Percentiles rank a stretch among this genome's conserved stretches.
phyloP scores from a whole-genome alignment of 139 green algal species.

The Closterium sp. region DNA sequence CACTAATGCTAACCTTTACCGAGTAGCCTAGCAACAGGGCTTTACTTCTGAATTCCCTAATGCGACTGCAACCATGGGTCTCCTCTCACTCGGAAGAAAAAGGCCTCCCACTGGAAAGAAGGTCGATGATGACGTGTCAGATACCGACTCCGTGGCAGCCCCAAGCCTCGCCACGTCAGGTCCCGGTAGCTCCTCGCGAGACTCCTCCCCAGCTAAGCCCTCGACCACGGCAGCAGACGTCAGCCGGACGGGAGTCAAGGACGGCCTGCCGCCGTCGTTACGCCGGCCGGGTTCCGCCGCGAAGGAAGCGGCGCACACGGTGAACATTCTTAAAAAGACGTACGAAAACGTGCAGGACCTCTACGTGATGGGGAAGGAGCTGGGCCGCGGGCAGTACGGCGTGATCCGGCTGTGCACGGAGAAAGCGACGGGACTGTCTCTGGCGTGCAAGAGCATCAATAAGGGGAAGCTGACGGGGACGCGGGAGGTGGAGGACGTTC shows the following conservation, averaged over 20 bases:
- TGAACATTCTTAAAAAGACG: background rate
- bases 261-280: no score
- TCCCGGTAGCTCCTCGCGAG: background rate
- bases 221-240: background rate
- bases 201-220: background rate
- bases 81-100: background rate
- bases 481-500: slow-evolving; percentile 17
- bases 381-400: slow-evolving; percentile 49
- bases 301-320: background rate
- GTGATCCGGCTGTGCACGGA: slow-evolving; percentile 50
- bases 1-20: background rate
- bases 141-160: background rate
- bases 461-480: slow-evolving; percentile 70
- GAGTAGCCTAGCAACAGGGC: background rate
- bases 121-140: background rate
- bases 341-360: slow-evolving; percentile 1
- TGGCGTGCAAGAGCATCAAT: slow-evolving; percentile 83
- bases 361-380: slow-evolving; percentile 31
- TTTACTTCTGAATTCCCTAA: background rate
- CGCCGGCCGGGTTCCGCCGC: background rate
- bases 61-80: background rate
- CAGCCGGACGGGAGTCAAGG: background rate
- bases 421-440: slow-evolving; percentile 61
- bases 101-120: background rate
- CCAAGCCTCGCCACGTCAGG: background rate